These are phyloP conservation scores for Davidsoniella virescens DNA, from an alignment of 2,329 filamentous ascomycete genomes.

Conservation along the genomic window DNA sequence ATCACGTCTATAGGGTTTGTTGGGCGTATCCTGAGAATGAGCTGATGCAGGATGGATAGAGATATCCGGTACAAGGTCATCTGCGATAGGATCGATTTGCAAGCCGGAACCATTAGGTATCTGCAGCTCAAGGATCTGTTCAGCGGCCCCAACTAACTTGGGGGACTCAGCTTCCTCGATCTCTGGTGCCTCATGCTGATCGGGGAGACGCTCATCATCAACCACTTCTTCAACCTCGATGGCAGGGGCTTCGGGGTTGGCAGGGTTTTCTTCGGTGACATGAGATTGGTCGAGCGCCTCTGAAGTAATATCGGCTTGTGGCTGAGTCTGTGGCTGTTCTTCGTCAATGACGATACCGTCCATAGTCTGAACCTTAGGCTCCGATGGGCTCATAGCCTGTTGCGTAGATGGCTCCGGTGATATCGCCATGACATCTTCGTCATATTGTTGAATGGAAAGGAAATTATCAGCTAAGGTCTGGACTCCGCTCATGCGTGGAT, in stretches of 20 bases:
- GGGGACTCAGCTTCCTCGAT: background rate
- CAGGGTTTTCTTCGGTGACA: no score
- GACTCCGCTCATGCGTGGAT: background rate
- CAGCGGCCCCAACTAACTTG: background rate
- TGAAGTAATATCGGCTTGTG: background rate
- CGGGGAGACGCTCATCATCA: background rate
- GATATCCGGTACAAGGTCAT: background rate
- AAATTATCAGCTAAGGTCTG: background rate
- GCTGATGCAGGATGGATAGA: background rate
- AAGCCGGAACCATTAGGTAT: no score
- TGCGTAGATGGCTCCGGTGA: background rate
- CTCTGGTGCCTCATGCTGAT: background rate
- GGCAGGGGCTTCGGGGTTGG: no score
- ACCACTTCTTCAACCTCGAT: constrained; percentile 3
- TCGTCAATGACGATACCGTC: background rate
- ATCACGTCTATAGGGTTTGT: background rate
- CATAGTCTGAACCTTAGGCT: background rate
- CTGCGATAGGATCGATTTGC: no score
- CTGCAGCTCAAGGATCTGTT: background rate
- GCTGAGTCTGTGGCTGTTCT: background rate
- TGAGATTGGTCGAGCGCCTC: background rate
- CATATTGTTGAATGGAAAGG: background rate
- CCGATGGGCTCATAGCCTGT: background rate
- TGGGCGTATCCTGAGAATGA: background rate
- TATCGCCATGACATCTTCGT: background rate